Percentiles rank a stretch among this genome's conserved stretches.
phyloP scores from a whole-genome alignment of 225 moss, liverwort and hornwort species.

The Marchantia polymorpha region DNA sequence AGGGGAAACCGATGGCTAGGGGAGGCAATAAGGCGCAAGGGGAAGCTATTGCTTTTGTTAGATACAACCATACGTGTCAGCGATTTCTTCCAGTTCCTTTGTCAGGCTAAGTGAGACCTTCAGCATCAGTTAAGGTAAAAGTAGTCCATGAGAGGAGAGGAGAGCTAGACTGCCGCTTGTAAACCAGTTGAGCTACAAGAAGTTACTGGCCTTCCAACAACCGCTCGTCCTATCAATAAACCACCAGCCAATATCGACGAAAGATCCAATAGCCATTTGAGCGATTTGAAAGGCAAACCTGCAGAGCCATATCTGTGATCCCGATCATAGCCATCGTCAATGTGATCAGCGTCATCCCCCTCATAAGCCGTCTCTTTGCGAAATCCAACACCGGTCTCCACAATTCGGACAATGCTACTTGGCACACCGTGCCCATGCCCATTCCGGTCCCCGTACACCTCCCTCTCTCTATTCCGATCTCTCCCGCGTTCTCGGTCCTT shows the following conservation, averaged over 20 bases:
- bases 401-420: constrained; percentile 79
- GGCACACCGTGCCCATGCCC: constrained; percentile 69
- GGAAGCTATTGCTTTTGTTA: constrained; percentile 17
- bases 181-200: constrained; percentile 35
- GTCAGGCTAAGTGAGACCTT: not conserved
- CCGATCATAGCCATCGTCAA: constrained; percentile 90
- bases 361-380: constrained; percentile 56
- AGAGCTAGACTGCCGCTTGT: constrained; percentile 17
- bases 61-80: constrained; percentile 12
- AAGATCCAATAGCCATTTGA: constrained; percentile 49
- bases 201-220: constrained; percentile 26
- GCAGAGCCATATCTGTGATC: constrained; percentile 99
- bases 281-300: constrained; percentile 92
- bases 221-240: constrained; percentile 38
- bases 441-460: constrained; percentile 74
- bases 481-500: constrained; percentile 73
- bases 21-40: constrained; percentile 3
- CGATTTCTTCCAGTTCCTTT: constrained; percentile 2
- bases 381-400: constrained; percentile 62
- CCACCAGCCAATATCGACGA: constrained; percentile 39
- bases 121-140: not conserved
- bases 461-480: constrained; percentile 77
- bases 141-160: constrained; percentile 1
- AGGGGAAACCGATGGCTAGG: constrained; percentile 3
- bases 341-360: constrained; percentile 67